Conservation (phyloP, 2,329 filamentous ascomycete genomes). For the Diplodia mutila region DNA sequence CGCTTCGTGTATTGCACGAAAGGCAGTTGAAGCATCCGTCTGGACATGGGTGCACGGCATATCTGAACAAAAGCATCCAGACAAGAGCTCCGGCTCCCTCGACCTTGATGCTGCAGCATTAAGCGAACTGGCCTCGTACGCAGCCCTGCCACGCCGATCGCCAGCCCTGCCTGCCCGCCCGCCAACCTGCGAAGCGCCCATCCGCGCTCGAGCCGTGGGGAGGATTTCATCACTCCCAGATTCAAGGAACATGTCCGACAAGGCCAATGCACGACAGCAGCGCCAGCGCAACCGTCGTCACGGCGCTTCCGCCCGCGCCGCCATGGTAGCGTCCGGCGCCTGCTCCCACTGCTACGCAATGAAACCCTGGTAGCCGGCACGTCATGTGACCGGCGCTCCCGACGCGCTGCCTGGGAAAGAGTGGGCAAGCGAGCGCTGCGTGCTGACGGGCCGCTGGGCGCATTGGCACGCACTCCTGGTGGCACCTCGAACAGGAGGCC, state of each 20-base stretch:
- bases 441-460: not conserved
- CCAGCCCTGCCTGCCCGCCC: slow-evolving; percentile 3
- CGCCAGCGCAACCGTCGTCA: slow-evolving; percentile 19
- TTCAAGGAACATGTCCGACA: slow-evolving; percentile 16
- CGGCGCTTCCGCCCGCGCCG: slow-evolving; percentile 13
- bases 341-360: slow-evolving; percentile 9
- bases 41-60: too few species aligned
- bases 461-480: slow-evolving; percentile 1
- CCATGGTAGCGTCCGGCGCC: slow-evolving; percentile 5
- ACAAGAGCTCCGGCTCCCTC: too few species aligned
- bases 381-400: slow-evolving; percentile 8
- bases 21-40: too few species aligned
- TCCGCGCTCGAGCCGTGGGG: slow-evolving; percentile 4
- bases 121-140: not conserved
- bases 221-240: not conserved
- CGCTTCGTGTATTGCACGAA: too few species aligned
- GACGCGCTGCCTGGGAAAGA: not conserved
- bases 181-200: not conserved
- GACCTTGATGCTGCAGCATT: too few species aligned
- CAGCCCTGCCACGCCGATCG: slow-evolving; percentile 15
- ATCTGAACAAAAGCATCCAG: too few species aligned
- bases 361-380: slow-evolving; percentile 15
- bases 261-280: slow-evolving; percentile 16
- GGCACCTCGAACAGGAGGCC: not conserved
- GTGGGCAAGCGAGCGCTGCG: not conserved